phyloP scores from a whole-genome alignment of 257 asterid species.

The Nicotiana tabacum region DNA sequence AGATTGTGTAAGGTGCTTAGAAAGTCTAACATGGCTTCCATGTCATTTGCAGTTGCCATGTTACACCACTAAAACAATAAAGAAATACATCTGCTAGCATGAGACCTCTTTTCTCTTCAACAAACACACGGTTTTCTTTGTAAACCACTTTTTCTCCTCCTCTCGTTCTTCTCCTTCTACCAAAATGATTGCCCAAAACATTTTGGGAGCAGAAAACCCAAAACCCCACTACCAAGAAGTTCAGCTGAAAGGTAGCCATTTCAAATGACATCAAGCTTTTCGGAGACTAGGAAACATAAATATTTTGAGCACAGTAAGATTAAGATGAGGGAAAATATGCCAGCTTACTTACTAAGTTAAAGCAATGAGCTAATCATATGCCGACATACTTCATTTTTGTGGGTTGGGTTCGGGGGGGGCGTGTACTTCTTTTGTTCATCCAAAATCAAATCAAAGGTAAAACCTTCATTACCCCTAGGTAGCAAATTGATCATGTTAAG shows the following conservation, averaged over 20 bases:
- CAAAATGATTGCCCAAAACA: neutral
- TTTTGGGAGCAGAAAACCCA: neutral
- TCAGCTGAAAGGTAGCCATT: neutral
- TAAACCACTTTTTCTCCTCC: neutral
- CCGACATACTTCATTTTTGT: neutral
- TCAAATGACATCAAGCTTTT: neutral
- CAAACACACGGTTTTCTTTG: neutral
- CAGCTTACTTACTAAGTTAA: neutral
- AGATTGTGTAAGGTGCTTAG: neutral
- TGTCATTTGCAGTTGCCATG: neutral
- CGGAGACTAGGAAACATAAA: neutral
- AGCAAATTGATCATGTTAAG: neutral
- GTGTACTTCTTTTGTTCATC: neutral
- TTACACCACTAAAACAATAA: too few relatives aligned
- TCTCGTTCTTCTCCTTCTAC: neutral
- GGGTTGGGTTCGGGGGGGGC: neutral
- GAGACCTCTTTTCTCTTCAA: neutral
- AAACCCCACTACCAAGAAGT: neutral
- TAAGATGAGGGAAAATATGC: neutral
- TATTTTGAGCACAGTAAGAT: neutral
- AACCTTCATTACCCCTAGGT: neutral
- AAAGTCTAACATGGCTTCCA: neutral
- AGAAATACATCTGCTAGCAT: neutral
- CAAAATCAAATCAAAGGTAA: neutral
- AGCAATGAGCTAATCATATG: neutral